Evolutionary conservation across 352 stramenopile species (phyloP).

Genomic region (Phytopythium litorale): DNA sequence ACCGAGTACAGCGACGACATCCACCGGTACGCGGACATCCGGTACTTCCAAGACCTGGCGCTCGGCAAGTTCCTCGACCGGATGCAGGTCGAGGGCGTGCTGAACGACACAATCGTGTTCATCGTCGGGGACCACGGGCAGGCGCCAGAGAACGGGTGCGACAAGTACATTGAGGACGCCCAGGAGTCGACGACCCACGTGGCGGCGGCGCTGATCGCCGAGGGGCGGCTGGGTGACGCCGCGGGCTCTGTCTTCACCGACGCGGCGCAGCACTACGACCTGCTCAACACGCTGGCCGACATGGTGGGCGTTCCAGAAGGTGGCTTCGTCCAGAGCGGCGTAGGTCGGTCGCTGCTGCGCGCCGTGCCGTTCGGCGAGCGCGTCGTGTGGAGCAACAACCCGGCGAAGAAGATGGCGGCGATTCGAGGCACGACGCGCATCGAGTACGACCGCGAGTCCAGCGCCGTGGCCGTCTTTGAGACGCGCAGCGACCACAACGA

Average conservation of each 20-base stretch:
- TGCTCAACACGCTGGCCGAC: conserved; percentile 37
- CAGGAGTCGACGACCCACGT: conserved; percentile 28
- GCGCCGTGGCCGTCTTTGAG: conserved; percentile 33
- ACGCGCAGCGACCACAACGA: conserved; percentile 36
- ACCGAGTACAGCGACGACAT: conserved; percentile 20
- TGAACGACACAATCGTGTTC: conserved; percentile 57
- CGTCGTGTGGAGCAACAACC: conserved; percentile 56
- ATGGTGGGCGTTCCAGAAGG: conserved; percentile 29
- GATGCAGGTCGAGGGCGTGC: conserved; percentile 31
- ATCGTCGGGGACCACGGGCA: conserved; percentile 49
- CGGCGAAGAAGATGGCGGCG: conserved; percentile 33
- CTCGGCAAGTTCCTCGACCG: conserved; percentile 50
- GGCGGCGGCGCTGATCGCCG: conserved; percentile 27
- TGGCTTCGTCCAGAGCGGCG: conserved; percentile 32
- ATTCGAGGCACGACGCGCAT: conserved; percentile 33
- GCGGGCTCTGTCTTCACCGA: conserved; percentile 26
- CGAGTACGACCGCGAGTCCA: conserved; percentile 37
- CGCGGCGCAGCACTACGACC: conserved; percentile 31
- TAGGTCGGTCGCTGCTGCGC: conserved; percentile 41
- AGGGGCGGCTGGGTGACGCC: conserved; percentile 22
- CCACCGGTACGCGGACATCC: conserved; percentile 36
- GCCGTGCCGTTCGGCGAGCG: conserved; percentile 24
- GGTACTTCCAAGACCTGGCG: conserved; percentile 44
- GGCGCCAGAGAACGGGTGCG: conserved; percentile 28
- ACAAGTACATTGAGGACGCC: conserved; percentile 19